Conservation (phyloP, 805 yeast genomes). For the Lipomyces chichibuensis region DNA sequence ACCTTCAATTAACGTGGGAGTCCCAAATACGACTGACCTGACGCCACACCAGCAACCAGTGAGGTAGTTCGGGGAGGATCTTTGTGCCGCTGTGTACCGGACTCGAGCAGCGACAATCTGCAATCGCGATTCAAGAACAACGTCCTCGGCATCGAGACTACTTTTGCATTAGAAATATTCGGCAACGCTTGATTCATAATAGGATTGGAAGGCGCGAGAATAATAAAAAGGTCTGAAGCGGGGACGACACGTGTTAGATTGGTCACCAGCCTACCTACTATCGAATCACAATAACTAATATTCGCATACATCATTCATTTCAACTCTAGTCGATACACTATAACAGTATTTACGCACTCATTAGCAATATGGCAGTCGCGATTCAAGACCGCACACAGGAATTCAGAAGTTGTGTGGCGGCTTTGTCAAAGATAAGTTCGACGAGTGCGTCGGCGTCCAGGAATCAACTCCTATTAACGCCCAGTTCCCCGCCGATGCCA, state of each 20-base stretch:
- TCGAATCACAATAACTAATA: background rate
- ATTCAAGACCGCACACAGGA: constrained; percentile 77
- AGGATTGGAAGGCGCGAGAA: background rate
- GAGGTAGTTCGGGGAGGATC: background rate
- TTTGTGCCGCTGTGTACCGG: background rate
- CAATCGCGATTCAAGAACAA: background rate
- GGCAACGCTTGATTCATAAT: background rate
- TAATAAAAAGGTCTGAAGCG: background rate
- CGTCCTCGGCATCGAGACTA: background rate
- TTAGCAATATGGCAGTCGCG: constrained; percentile 26
- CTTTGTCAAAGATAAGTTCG: constrained; percentile 58
- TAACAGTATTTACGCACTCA: background rate
- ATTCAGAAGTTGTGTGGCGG: constrained; percentile 86
- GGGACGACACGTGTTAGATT: background rate
- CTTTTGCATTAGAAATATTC: background rate
- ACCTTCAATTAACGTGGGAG: too few species aligned
- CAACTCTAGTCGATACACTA: background rate
- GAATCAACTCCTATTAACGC: constrained; percentile 35
- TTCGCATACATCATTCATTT: background rate
- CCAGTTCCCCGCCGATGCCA: constrained; percentile 24
- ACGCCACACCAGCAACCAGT: background rate
- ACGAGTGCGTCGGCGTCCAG: constrained; percentile 48
- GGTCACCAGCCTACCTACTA: background rate
- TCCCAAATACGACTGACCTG: too few species aligned
- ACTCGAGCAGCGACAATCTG: background rate